A percentile compares a stretch with the other conserved stretches of the same genome.
These are phyloP conservation scores for Citrullus amarus DNA, from an alignment of 306 rosid genomes.

Conservation along the genomic window DNA sequence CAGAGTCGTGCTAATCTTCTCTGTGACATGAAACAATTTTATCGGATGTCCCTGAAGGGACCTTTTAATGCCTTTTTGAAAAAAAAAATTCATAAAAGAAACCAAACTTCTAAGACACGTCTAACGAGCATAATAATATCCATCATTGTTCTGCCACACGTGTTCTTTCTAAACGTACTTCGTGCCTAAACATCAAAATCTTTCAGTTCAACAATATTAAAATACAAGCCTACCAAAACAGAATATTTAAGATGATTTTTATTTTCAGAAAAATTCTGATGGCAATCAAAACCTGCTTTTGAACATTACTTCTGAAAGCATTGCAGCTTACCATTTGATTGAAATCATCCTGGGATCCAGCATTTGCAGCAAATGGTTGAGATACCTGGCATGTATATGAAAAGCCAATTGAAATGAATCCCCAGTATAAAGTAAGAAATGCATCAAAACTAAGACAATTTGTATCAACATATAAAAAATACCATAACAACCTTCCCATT, in stretches of 20 bases:
- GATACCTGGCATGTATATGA: neutral
- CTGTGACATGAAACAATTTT: no score
- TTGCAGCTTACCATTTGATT: constrained; percentile 8
- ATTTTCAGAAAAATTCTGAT: neutral
- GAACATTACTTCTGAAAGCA: neutral
- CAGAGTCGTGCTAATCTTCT: no score
- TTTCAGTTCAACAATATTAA: neutral
- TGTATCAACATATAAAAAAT: neutral
- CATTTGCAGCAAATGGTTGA: constrained; percentile 1
- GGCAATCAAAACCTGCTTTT: neutral
- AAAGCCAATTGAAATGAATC: neutral
- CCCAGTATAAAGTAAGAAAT: neutral
- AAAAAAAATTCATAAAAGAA: neutral
- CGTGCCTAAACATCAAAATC: neutral
- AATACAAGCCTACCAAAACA: neutral
- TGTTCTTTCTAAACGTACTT: neutral
- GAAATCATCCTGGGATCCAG: constrained; percentile 7
- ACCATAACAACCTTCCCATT: neutral
- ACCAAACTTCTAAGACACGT: neutral
- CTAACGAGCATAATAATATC: neutral
- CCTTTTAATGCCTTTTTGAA: neutral
- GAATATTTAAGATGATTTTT: neutral
- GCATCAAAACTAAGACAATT: neutral
- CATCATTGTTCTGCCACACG: neutral
- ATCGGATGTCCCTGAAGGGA: no score